Evolutionary conservation across 78 protist genomes (phyloP), one percentile per base, ranked within the genome.

Genomic region (Diacronema lutheri): DNA sequence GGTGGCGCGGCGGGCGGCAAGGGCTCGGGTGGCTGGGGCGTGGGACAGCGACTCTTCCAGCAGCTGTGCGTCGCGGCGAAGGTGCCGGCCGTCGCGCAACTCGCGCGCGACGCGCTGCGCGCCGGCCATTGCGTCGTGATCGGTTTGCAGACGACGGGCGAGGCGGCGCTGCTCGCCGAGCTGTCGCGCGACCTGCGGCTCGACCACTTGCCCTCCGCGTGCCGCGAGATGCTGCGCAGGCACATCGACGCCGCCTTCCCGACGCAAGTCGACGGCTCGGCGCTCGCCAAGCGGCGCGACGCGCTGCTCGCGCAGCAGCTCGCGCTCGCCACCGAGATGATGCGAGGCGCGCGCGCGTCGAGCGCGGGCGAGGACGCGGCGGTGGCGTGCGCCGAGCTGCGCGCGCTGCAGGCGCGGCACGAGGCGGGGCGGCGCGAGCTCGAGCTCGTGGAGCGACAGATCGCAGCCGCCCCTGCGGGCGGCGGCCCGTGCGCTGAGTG

Each of bases 101-200:
- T 0, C 23, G 81, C 38, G 44, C 62, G 60, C 33, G 61, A 31
- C 35, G 62, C 58, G 44, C 81, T 46, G 12, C 31, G 14, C 16
- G 1, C 4, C 5, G 81, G 81, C 37, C 0, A 46, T 2, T 41
- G 62, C 81, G 81, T 29, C 37, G 81, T 76, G 29, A 46, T 76
- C 37, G 81, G 81, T 11, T 62, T 76, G 35, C 81, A 76, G 62
- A n/a, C 62, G 40, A 76, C 81, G n/a, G 81, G 81, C 41, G 77
- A 69, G 77, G 41, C 50, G 6, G 23, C 66, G 23, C 66, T 60
- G 66, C 26, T 60, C 26, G 37, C 23, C 23, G 66, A 26, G 37
- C n/a, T 60, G 25, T 20, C 66, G 66, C 66, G 66, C n/a, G 66
- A 26, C 66, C 66, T 26, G 66, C 37, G 6, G n/a, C 23, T 20